Conservation (phyloP, 495 filamentous ascomycete genomes). For the Annulohypoxylon maeteangense region DNA sequence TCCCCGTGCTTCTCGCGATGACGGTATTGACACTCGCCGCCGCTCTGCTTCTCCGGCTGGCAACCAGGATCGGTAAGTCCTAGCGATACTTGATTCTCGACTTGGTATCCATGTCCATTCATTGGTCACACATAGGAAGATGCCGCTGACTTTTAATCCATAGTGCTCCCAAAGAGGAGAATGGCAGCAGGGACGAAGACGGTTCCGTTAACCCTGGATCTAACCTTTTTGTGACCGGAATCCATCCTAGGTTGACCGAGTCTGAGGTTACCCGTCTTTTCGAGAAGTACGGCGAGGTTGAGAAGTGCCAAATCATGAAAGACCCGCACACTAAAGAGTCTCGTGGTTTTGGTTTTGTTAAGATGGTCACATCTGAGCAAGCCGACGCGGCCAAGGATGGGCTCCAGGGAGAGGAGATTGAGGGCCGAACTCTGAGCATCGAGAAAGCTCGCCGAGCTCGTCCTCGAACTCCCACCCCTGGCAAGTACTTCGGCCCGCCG, state of each 20-base stretch:
- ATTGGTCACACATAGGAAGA: neutral
- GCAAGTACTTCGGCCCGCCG: slow-evolving; percentile 98
- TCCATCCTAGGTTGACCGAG: slow-evolving; percentile 93
- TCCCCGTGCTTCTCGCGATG: slow-evolving; percentile 74
- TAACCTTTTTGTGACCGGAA: slow-evolving; percentile 98
- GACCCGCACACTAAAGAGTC: slow-evolving; percentile 98
- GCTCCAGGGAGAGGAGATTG: slow-evolving; percentile 92
- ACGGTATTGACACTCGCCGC: slow-evolving; percentile 75
- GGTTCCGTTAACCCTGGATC: slow-evolving; percentile 90
- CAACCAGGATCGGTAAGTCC: slow-evolving; percentile 75
- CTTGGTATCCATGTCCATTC: neutral
- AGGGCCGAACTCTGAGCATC: slow-evolving; percentile 96
- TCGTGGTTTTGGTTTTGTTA: slow-evolving; percentile 99
- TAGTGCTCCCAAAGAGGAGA: slow-evolving; percentile 61
- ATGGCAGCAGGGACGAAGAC: slow-evolving; percentile 72
- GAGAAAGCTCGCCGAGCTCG: slow-evolving; percentile 97
- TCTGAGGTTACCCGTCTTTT: slow-evolving; percentile 92
- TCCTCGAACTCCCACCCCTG: slow-evolving; percentile 94
- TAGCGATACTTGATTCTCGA: neutral
- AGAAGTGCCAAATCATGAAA: slow-evolving; percentile 99
- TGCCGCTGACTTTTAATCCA: slow-evolving; percentile 31
- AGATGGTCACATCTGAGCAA: slow-evolving; percentile 93
- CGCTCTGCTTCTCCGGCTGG: slow-evolving; percentile 80
- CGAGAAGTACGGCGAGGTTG: slow-evolving; percentile 97
- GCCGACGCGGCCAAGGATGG: slow-evolving; percentile 97